Percentiles rank a stretch among this genome's conserved stretches.
phyloP scores from a whole-genome alignment of 164 flowering plant species.

The Liquidambar formosana region DNA sequence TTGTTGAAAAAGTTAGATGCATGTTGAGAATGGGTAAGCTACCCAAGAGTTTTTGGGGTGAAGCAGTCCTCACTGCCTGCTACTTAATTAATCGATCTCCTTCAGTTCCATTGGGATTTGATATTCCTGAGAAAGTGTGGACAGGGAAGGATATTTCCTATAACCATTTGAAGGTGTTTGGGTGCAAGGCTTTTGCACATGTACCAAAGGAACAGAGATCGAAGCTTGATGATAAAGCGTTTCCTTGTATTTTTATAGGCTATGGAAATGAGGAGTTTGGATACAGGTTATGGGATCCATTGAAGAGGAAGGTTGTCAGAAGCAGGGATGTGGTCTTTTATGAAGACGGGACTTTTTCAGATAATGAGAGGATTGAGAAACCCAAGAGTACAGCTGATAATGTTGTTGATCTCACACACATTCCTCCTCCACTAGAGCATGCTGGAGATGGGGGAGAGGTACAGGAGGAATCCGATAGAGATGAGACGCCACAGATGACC shows the following conservation, averaged over 20 bases:
- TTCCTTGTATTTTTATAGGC: slow-evolving; percentile 9
- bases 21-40: background rate
- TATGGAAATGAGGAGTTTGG: slow-evolving; percentile 16
- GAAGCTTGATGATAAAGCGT: slow-evolving; percentile 14
- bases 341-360: slow-evolving; percentile 8
- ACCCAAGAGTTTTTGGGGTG: slow-evolving; percentile 18
- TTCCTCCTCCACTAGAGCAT: background rate
- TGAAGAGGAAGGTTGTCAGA: background rate
- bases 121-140: slow-evolving; percentile 9
- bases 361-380: background rate
- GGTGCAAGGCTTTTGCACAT: slow-evolving; percentile 7
- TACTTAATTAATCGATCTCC: slow-evolving; percentile 13
- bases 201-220: slow-evolving; percentile 10
- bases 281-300: slow-evolving; percentile 5
- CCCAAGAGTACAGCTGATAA: background rate
- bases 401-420: background rate
- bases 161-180: slow-evolving; percentile 11
- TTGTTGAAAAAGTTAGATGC: slow-evolving; percentile 9
- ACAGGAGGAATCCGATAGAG: too few relatives aligned
- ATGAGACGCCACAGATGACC: background rate
- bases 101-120: background rate
- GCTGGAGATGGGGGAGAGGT: background rate
- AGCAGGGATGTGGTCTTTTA: slow-evolving; percentile 12
- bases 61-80: background rate
- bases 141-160: background rate